A percentile compares a stretch with the other conserved stretches of the same genome.
Conservation (phyloP, 345 rosid species). For the Acer campestre region DNA sequence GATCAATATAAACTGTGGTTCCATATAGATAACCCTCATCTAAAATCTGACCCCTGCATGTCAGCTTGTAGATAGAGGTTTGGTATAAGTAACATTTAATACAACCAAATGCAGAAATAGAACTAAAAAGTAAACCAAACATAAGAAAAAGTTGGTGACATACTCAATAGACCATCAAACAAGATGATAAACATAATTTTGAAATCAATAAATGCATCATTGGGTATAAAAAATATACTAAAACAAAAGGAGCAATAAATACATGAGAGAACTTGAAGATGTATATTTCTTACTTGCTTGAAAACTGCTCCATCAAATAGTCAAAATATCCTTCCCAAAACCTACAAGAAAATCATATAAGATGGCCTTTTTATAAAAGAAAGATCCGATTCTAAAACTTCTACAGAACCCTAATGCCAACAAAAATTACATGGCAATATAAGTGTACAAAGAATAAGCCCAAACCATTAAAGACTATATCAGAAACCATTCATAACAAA, state of each 20-base stretch:
- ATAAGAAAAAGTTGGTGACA: neutral
- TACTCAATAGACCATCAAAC: slow-evolving; percentile 2
- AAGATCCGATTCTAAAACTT: neutral
- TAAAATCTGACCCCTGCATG: neutral
- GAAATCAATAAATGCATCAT: slow-evolving; percentile 16
- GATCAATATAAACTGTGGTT: neutral
- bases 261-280: slow-evolving; percentile 18
- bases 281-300: slow-evolving; percentile 65
- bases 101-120: slow-evolving; percentile 7
- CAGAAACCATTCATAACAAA: neutral
- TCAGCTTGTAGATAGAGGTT: neutral
- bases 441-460: neutral
- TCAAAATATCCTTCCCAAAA: slow-evolving; percentile 99
- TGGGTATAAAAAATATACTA: neutral
- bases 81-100: neutral
- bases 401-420: neutral
- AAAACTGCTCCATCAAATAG: slow-evolving; percentile 81
- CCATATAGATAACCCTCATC: neutral
- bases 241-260: neutral
- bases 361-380: neutral
- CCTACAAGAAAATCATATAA: slow-evolving; percentile 47
- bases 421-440: neutral
- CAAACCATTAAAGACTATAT: neutral
- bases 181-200: slow-evolving; percentile 9
- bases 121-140: neutral